phyloP scores from a whole-genome alignment of 129 eudicot species.

The Lactuca saligna region DNA sequence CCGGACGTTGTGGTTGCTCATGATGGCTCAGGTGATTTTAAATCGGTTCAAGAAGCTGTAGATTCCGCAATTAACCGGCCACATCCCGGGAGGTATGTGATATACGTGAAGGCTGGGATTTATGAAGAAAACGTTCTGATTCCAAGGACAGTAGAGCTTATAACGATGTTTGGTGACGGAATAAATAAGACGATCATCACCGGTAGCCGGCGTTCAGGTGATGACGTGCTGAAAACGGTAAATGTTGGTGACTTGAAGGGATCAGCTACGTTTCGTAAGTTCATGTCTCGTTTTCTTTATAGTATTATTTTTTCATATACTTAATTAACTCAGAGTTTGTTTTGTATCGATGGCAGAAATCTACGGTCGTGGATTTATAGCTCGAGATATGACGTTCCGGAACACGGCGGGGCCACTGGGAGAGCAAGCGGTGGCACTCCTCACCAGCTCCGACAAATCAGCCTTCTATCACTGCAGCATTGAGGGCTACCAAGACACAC shows the following conservation, averaged over 20 bases:
- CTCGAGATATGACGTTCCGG: slow-evolving; percentile 22
- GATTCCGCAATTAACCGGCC: neutral
- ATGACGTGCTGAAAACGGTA: slow-evolving; percentile 12
- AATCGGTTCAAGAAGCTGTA: slow-evolving; percentile 26
- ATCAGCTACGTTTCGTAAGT: slow-evolving; percentile 33
- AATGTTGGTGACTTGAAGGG: slow-evolving; percentile 30
- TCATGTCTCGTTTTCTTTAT: neutral
- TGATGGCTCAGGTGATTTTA: slow-evolving; percentile 34
- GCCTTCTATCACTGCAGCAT: slow-evolving; percentile 29
- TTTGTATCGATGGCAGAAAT: slow-evolving; percentile 10
- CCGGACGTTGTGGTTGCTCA: slow-evolving; percentile 28
- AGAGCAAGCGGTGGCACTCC: slow-evolving; percentile 33
- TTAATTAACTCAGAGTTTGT: neutral
- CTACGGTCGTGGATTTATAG: slow-evolving; percentile 36
- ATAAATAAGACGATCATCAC: slow-evolving; percentile 50
- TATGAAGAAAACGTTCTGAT: slow-evolving; percentile 49
- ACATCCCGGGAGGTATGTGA: slow-evolving; percentile 30
- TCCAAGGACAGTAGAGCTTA: slow-evolving; percentile 13
- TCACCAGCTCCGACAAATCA: slow-evolving; percentile 27
- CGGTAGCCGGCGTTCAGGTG: slow-evolving; percentile 30
- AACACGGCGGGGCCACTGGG: slow-evolving; percentile 39
- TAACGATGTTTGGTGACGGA: slow-evolving; percentile 71
- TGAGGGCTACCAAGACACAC: slow-evolving; percentile 43
- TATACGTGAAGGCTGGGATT: slow-evolving; percentile 65
- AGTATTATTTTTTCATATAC: neutral